Evolutionary conservation across 495 filamentous ascomycete species (phyloP).

Genomic region (Aspergillus sclerotioniger): DNA sequence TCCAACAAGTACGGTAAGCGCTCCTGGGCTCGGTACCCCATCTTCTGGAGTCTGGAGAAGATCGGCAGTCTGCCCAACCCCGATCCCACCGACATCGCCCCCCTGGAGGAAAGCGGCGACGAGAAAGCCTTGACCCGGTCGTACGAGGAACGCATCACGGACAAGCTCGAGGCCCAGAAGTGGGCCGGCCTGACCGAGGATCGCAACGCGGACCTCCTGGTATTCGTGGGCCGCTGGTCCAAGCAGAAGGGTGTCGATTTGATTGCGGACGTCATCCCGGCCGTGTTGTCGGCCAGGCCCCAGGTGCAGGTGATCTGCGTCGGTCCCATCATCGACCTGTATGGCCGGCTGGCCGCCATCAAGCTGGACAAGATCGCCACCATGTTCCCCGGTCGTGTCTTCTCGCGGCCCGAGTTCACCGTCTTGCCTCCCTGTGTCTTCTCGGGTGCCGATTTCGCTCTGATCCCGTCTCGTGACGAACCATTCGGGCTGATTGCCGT

Average conservation of each 20-base stretch:
- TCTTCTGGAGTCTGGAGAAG: constrained; percentile 64
- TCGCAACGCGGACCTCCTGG: constrained; percentile 62
- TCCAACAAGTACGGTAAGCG: constrained; percentile 67
- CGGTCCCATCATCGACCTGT: constrained; percentile 67
- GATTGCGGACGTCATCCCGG: constrained; percentile 67
- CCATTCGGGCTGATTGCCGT: constrained; percentile 72
- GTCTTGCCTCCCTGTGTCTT: constrained; percentile 67
- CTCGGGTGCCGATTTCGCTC: constrained; percentile 69
- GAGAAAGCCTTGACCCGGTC: constrained; percentile 42
- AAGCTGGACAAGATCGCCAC: constrained; percentile 66
- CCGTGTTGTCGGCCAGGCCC: constrained; percentile 57
- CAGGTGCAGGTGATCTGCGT: constrained; percentile 63
- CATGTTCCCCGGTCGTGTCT: constrained; percentile 62
- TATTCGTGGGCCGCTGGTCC: constrained; percentile 71
- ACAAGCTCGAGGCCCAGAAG: constrained; percentile 58
- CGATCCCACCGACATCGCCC: constrained; percentile 61
- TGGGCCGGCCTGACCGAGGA: constrained; percentile 63
- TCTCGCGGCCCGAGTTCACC: constrained; percentile 69
- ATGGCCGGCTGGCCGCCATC: constrained; percentile 66
- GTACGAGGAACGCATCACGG: constrained; percentile 36
- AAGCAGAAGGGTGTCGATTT: constrained; percentile 70
- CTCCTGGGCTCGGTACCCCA: constrained; percentile 63
- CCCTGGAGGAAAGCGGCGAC: constrained; percentile 37
- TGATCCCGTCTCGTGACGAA: constrained; percentile 70
- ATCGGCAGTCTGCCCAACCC: constrained; percentile 65